Conservation (phyloP, 225 moss, liverwort and hornwort genomes). For the Rhytidiadelphus loreus region DNA sequence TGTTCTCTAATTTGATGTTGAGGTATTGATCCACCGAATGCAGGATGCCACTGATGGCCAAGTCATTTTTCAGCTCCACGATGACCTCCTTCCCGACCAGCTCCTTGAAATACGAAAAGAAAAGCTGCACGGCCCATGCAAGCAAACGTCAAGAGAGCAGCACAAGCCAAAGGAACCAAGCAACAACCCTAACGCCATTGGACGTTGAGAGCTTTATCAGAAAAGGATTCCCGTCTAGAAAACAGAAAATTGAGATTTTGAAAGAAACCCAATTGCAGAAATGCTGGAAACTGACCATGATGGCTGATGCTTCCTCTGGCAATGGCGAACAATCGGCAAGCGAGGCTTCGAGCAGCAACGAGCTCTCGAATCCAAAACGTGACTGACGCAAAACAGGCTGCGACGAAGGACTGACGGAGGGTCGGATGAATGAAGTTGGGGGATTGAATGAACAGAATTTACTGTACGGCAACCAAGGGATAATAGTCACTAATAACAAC, state of each 20-base stretch:
- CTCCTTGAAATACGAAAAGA: slow-evolving; percentile 99
- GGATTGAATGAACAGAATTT: background rate
- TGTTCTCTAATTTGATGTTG: slow-evolving; percentile 96
- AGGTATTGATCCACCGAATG: slow-evolving; percentile 97
- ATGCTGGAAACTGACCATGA: background rate
- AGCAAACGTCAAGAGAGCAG: background rate
- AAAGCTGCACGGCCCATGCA: slow-evolving; percentile 49
- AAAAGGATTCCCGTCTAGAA: background rate
- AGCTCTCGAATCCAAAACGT: background rate
- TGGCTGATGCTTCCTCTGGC: background rate
- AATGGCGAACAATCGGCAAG: background rate
- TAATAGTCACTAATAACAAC: background rate
- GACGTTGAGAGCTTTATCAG: too few species aligned
- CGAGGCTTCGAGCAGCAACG: background rate
- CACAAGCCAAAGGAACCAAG: background rate
- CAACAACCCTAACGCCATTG: background rate
- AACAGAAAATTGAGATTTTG: too few species aligned
- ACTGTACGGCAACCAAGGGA: background rate
- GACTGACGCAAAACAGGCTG: background rate
- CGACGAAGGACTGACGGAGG: background rate
- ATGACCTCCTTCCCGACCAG: slow-evolving; percentile 98
- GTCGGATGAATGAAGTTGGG: background rate
- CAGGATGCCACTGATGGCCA: slow-evolving; percentile 86
- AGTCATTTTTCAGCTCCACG: slow-evolving; percentile 95
- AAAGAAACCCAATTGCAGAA: background rate